phyloP scores from a whole-genome alignment of 805 yeast genomes.

The Lachancea sp. region DNA sequence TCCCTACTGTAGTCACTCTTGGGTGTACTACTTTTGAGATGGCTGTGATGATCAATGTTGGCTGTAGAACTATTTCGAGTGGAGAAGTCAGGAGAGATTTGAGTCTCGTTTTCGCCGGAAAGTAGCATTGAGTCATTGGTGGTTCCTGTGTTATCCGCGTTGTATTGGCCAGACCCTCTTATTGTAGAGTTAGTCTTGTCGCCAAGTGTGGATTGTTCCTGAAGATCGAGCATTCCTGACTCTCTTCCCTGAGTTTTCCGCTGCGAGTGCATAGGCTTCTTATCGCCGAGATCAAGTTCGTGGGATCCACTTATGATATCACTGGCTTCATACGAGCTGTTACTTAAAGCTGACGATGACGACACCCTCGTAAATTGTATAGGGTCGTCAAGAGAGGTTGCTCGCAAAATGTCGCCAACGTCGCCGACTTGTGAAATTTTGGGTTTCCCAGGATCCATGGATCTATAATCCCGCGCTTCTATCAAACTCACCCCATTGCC shows the following conservation, averaged over 20 bases:
- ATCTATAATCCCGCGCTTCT: constrained; percentile 23
- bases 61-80: constrained; percentile 6
- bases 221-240: constrained; percentile 5
- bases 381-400: constrained; percentile 35
- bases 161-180: constrained; percentile 16
- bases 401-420: constrained; percentile 6
- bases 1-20: constrained; percentile 4
- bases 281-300: neutral
- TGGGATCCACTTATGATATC: constrained; percentile 2
- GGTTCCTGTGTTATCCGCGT: constrained; percentile 6
- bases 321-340: constrained; percentile 15
- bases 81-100: constrained; percentile 4
- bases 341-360: constrained; percentile 30
- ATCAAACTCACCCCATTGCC: constrained; percentile 2
- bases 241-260: neutral
- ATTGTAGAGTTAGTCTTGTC: constrained; percentile 27
- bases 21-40: constrained; percentile 8
- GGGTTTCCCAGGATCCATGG: constrained; percentile 44
- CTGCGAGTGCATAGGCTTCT: neutral
- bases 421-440: constrained; percentile 4
- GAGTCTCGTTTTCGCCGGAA: constrained; percentile 4
- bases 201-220: constrained; percentile 16
- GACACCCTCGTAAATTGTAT: constrained; percentile 39
- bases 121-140: constrained; percentile 8
- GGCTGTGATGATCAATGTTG: constrained; percentile 4